phyloP scores from a whole-genome alignment of 352 stramenopile genomes.

The Phytophthora megakarya region DNA sequence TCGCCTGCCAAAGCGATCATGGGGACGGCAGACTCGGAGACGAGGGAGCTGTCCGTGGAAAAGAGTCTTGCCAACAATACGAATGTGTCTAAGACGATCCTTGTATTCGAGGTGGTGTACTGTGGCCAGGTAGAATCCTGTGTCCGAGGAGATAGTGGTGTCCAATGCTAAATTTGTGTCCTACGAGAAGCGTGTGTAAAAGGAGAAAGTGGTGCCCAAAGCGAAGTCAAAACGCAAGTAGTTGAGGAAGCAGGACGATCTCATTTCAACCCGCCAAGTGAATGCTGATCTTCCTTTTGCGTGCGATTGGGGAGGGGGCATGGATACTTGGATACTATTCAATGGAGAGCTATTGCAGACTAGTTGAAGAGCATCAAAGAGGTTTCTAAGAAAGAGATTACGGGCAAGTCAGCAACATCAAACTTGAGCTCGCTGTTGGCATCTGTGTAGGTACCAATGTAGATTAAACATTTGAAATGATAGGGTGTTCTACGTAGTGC shows the following conservation, averaged over 20 bases:
- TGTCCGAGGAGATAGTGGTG: background rate
- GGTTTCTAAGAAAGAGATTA: slow-evolving; percentile 14
- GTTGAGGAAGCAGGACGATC: slow-evolving; percentile 10
- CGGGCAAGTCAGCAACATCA: slow-evolving; percentile 13
- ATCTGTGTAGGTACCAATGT: slow-evolving; percentile 1
- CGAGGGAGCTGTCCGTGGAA: too few species aligned
- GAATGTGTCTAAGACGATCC: too few species aligned
- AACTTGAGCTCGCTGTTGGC: slow-evolving; percentile 15
- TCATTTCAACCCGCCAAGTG: background rate
- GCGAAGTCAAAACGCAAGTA: background rate
- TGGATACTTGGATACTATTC: slow-evolving; percentile 22
- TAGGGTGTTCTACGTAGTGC: background rate
- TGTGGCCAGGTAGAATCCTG: background rate
- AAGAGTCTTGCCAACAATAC: too few species aligned
- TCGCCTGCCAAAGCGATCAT: too few species aligned
- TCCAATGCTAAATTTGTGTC: too few species aligned
- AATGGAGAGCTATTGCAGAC: too few species aligned
- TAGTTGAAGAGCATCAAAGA: too few species aligned
- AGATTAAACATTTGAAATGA: background rate
- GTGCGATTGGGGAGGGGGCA: background rate
- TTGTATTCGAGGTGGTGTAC: too few species aligned
- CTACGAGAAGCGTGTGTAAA: too few species aligned
- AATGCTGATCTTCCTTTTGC: slow-evolving; percentile 2
- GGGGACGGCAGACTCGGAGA: too few species aligned
- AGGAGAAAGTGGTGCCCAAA: background rate